A percentile compares a stretch with the other conserved stretches of the same genome.
Conservation (phyloP, 2,329 filamentous ascomycete species). For the Chaetomium strumarium region DNA sequence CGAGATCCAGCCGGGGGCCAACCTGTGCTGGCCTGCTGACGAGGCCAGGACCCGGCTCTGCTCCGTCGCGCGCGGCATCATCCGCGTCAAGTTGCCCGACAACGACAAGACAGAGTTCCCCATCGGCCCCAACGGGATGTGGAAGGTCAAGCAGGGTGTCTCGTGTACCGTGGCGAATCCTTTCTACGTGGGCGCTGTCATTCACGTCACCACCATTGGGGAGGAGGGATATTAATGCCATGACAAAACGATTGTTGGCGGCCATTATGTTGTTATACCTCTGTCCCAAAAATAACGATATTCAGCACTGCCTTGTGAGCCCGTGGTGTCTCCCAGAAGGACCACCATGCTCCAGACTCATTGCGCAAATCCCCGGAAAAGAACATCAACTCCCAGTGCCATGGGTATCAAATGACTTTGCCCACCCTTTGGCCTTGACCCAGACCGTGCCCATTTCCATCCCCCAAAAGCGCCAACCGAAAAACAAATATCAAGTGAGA, state of each 20-base stretch:
- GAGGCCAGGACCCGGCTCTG: conserved; percentile 11
- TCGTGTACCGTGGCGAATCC: conserved; percentile 11
- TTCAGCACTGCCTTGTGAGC: background rate
- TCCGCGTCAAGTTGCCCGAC: conserved; percentile 7
- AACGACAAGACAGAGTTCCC: conserved; percentile 15
- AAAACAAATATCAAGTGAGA: background rate
- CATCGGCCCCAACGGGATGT: conserved; percentile 24
- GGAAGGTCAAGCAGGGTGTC: conserved; percentile 24
- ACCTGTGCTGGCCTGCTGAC: conserved; percentile 2
- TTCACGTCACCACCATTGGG: conserved; percentile 14
- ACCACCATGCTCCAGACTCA: background rate
- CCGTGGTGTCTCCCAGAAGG: background rate
- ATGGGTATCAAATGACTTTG: background rate
- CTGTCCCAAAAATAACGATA: background rate
- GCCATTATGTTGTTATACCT: background rate
- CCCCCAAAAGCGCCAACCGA: conserved; percentile 1
- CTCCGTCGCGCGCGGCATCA: conserved; percentile 14
- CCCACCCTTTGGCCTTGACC: background rate
- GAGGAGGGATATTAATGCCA: background rate
- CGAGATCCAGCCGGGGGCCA: conserved; percentile 7
- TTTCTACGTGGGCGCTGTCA: conserved; percentile 4
- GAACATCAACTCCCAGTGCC: background rate
- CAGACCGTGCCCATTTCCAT: background rate
- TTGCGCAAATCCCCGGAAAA: background rate
- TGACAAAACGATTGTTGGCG: background rate